phyloP scores from a whole-genome alignment of 306 rosid genomes.

The Medicago lupulina region DNA sequence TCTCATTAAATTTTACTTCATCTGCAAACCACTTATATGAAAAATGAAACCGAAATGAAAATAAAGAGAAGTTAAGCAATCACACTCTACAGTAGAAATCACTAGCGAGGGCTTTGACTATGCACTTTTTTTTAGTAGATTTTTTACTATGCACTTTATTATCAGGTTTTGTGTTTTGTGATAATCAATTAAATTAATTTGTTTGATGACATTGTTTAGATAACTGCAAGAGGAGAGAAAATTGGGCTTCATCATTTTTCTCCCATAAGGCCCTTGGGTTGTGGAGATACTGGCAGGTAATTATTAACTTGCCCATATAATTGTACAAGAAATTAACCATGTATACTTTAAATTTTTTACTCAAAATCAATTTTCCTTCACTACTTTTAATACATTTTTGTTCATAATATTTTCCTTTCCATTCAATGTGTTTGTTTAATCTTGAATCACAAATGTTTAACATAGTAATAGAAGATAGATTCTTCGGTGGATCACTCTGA shows the following conservation, averaged over 20 bases:
- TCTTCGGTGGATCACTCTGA: neutral
- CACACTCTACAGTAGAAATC: no score
- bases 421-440: slow-evolving; percentile 12
- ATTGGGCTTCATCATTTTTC: slow-evolving; percentile 82
- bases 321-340: neutral
- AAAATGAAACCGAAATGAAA: no score
- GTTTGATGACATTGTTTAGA: slow-evolving; percentile 48
- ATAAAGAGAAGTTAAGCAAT: no score
- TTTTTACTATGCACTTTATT: no score
- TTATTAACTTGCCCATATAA: neutral
- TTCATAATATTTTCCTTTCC: slow-evolving; percentile 16
- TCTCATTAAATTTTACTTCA: no score
- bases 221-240: slow-evolving; percentile 63
- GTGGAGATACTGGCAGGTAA: slow-evolving; percentile 98
- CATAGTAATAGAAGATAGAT: neutral
- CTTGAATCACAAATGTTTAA: slow-evolving; percentile 7
- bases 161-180: neutral
- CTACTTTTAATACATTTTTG: neutral
- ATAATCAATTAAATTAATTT: slow-evolving; percentile 19
- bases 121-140: no score
- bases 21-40: no score
- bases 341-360: neutral
- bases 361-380: no score
- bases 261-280: slow-evolving; percentile 87
- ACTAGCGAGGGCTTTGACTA: no score